Percentiles rank a stretch among this genome's conserved stretches.
Conservation (phyloP, 768 basidiomycete species). For the Guyanaporus albipodus region DNA sequence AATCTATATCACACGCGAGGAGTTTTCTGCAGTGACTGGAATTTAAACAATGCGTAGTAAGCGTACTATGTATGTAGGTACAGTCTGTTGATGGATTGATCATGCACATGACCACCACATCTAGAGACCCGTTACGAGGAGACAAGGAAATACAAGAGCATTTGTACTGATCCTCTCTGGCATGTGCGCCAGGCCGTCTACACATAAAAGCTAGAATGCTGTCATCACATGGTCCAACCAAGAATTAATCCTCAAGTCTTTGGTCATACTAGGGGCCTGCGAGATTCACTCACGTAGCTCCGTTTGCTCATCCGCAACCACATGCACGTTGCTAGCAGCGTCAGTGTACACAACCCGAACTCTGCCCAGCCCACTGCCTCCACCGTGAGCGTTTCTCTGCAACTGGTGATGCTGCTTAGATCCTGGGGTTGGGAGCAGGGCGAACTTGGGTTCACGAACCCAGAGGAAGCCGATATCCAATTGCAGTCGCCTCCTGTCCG, state of each 20-base stretch:
- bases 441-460: conserved; percentile 22
- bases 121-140: no score
- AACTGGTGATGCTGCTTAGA: conserved; percentile 39
- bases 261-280: conserved; percentile 40
- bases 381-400: conserved; percentile 68
- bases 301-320: conserved; percentile 43
- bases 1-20: no score
- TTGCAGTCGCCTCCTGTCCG: conserved; percentile 58
- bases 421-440: conserved; percentile 22
- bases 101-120: no score
- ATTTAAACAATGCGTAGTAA: no score
- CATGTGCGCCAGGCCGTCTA: no score
- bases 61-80: no score
- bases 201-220: conserved; percentile 35
- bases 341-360: conserved; percentile 55
- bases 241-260: conserved; percentile 18
- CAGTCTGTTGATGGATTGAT: no score
- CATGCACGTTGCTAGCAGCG: conserved; percentile 51
- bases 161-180: no score
- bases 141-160: no score
- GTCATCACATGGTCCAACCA: conserved; percentile 12
- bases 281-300: conserved; percentile 40
- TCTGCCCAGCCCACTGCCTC: conserved; percentile 77
- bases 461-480: conserved; percentile 37
- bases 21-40: no score